These are phyloP conservation scores for Phytophthora fragariaefolia DNA, from an alignment of 352 stramenopile genomes.

Conservation along the genomic window DNA sequence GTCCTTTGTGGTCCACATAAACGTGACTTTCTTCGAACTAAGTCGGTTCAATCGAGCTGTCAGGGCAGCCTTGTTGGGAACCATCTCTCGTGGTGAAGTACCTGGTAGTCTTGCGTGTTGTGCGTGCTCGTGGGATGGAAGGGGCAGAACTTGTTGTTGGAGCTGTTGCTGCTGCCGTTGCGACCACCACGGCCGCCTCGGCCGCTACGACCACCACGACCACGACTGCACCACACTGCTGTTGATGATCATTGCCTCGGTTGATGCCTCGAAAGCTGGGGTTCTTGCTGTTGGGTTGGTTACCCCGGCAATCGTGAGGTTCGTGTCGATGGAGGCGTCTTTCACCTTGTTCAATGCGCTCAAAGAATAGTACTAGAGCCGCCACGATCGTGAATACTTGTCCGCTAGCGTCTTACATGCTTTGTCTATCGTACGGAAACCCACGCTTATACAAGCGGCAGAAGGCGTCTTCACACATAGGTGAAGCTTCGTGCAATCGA, in stretches of 20 bases:
- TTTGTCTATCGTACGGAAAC: conserved; percentile 13
- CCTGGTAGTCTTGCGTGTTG: conserved; percentile 6
- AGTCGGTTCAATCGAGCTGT: not conserved
- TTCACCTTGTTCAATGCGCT: conserved; percentile 12
- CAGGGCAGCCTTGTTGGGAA: too few relatives aligned
- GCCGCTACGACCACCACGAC: too few relatives aligned
- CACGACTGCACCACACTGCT: not conserved
- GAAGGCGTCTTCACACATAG: conserved; percentile 9
- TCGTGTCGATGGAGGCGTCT: not conserved
- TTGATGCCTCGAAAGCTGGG: too few relatives aligned
- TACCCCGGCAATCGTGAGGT: not conserved
- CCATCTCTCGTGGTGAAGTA: not conserved
- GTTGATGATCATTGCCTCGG: not conserved
- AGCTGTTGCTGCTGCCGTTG: not conserved
- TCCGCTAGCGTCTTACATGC: conserved; percentile 13
- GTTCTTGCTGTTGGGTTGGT: not conserved
- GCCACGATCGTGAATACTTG: conserved; percentile 1
- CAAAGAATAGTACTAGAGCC: conserved; percentile 2
- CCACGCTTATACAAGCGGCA: conserved; percentile 15
- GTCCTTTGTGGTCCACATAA: not conserved
- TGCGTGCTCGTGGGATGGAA: conserved; percentile 14
- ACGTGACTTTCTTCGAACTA: conserved; percentile 10
- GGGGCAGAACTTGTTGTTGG: conserved; percentile 10
- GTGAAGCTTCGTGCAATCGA: not conserved
- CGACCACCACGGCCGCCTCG: not conserved